These are phyloP conservation scores for Hansenula lynferdii DNA, from an alignment of 1,139 yeast species.

Conservation along the genomic window DNA sequence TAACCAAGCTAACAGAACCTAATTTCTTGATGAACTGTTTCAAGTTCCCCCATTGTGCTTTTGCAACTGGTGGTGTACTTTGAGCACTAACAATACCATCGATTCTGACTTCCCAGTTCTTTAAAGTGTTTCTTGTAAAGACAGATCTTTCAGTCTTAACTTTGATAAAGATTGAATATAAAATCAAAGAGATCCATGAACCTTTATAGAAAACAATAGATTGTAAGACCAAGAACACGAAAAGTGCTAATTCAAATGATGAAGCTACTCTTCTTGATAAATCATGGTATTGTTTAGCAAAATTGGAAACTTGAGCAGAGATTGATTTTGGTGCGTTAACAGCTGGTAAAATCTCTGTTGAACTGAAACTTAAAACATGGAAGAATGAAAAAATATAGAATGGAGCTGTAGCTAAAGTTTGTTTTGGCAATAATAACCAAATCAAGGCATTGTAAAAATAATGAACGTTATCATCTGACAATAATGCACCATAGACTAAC, in stretches of 20 bases:
- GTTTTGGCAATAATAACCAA: constrained; percentile 53
- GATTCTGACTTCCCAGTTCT: constrained; percentile 63
- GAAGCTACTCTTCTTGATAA: constrained; percentile 70
- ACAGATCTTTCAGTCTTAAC: constrained; percentile 73
- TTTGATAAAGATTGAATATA: constrained; percentile 67
- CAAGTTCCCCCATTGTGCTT: constrained; percentile 54
- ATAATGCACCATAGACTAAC: constrained; percentile 28
- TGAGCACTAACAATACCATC: constrained; percentile 62
- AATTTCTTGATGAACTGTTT: constrained; percentile 38
- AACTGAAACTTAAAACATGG: constrained; percentile 66
- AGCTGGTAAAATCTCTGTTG: constrained; percentile 43
- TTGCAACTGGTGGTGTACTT: constrained; percentile 51
- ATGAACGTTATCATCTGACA: constrained; percentile 63
- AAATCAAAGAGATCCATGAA: constrained; percentile 55
- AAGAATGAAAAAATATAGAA: constrained; percentile 65
- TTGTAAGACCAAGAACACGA: constrained; percentile 44
- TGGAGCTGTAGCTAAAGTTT: constrained; percentile 56
- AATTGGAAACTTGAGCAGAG: constrained; percentile 21
- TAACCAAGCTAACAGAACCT: constrained; percentile 15
- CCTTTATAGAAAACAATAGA: constrained; percentile 60
- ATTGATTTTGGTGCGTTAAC: constrained; percentile 24
- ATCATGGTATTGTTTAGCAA: constrained; percentile 62
- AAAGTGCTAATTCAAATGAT: constrained; percentile 56
- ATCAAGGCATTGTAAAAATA: constrained; percentile 53
- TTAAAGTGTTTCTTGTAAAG: constrained; percentile 67